Conservation (phyloP, 768 basidiomycete species). For the Podaxis pistillaris region DNA sequence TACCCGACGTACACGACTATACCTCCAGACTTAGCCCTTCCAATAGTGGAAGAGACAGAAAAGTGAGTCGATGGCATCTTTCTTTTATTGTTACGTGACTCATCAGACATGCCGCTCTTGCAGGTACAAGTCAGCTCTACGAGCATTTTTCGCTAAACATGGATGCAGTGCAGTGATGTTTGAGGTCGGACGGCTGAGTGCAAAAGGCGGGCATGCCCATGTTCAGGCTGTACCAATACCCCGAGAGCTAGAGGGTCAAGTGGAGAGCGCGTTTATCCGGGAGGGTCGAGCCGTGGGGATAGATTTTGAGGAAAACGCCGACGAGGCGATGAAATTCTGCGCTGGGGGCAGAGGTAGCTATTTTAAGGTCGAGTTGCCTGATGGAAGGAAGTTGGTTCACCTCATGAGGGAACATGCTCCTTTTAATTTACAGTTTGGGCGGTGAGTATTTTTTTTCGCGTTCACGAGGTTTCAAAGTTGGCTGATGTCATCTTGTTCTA, state of each 20-base stretch:
- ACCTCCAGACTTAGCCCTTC: conserved; percentile 69
- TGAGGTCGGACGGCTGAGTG: conserved; percentile 81
- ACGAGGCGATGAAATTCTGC: conserved; percentile 54
- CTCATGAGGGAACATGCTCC: conserved; percentile 72
- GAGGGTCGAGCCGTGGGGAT: conserved; percentile 68
- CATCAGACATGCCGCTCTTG: neutral
- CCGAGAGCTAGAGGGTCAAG: conserved; percentile 50
- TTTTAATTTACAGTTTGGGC: conserved; percentile 92
- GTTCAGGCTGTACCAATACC: conserved; percentile 85
- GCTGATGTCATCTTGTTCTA: conserved; percentile 29
- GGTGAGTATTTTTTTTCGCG: conserved; percentile 49
- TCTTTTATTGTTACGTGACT: neutral
- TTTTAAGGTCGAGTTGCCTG: conserved; percentile 89
- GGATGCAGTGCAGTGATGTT: conserved; percentile 72
- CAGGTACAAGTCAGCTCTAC: conserved; percentile 80
- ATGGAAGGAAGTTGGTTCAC: conserved; percentile 84
- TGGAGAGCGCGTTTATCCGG: conserved; percentile 70
- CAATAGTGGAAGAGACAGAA: conserved; percentile 80
- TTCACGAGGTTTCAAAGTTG: neutral
- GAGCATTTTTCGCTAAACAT: conserved; percentile 68
- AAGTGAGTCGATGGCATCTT: conserved; percentile 39
- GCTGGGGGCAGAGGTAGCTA: conserved; percentile 67
- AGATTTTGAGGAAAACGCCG: conserved; percentile 72
- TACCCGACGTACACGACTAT: conserved; percentile 86
- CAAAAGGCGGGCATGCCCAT: conserved; percentile 93